These are phyloP conservation scores for Isabelozyma pseudorhagii DNA, from an alignment of 805 yeast genomes.

Conservation along the genomic window DNA sequence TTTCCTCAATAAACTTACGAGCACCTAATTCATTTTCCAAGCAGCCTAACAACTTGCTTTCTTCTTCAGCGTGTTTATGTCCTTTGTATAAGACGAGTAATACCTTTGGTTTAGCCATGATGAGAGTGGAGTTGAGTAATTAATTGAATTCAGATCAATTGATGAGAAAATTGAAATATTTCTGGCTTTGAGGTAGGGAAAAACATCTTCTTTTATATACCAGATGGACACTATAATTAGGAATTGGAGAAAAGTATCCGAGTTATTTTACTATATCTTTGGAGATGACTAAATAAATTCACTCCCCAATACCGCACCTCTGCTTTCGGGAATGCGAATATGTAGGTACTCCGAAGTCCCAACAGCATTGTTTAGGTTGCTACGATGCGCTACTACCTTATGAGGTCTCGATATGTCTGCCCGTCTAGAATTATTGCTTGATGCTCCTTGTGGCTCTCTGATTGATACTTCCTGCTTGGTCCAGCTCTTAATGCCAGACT, in stretches of 20 bases:
- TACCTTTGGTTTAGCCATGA: conserved; percentile 28
- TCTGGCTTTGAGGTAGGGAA: background rate
- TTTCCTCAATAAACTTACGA: conserved; percentile 55
- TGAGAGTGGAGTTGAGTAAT: background rate
- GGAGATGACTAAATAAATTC: no score
- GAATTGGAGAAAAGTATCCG: background rate
- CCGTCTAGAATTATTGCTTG: no score
- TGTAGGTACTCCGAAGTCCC: no score
- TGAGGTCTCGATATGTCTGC: no score
- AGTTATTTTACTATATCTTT: background rate
- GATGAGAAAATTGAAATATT: background rate
- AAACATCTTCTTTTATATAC: background rate
- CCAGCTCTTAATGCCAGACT: no score
- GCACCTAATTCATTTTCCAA: conserved; percentile 76
- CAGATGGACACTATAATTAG: background rate
- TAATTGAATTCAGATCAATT: background rate
- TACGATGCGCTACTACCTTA: no score
- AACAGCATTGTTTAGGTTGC: no score
- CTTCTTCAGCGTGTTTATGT: conserved; percentile 56
- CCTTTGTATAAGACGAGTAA: conserved; percentile 60
- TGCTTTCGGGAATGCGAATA: no score
- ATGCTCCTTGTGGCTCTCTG: no score
- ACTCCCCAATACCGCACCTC: background rate
- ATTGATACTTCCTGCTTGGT: no score
- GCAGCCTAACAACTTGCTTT: conserved; percentile 62